Evolutionary conservation across 73 alveolate genomes (phyloP), one percentile per base, ranked within the genome.

Genomic region (Diophrys appendiculata): DNA sequence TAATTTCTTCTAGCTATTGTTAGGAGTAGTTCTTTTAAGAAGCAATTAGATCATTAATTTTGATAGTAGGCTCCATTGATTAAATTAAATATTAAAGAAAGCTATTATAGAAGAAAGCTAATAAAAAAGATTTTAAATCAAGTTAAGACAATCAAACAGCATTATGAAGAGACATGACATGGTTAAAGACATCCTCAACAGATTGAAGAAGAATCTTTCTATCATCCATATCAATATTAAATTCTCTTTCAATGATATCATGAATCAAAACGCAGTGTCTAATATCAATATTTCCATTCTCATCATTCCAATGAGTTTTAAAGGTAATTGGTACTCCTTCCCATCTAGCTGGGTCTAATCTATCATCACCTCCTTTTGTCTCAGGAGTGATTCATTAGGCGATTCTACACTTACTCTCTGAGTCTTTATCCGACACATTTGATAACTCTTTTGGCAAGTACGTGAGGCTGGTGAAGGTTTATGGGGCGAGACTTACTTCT

Each of bases 191-290:
- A 87, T 90, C 90, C 68, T 83, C 85, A 29, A 90, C 80, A 25
- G 83, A 78, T 55, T 93, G 77, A 28, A 93, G 86, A 60, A 93
- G 80, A 34, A 88, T 79, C 80, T 84, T 90, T 71, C 92, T 83
- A 69, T 93, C 98, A 72, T 90, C 89, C 54, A 93, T 79, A 72
- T 93, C 98, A 33, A 93, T 76, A 35, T 93, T 93, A 78, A 93
- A 93, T 68, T 93, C 98, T 65, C 90, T 90, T 69, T 93, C 98
- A 26, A 93, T 68, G 26, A 90, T 90, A 68, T 93, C 98, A 71
- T 93, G 98, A 65, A 93, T 76, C 53, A 91, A 89, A 43, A 90
- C 81, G 88, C 96, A 93, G 25, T 93, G 88, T 54, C 91, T 90
- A 54, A 93, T 84, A 74, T 93, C 96, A 30, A 88, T 87, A n/a